Conservation (phyloP, 73 alveolate genomes). For the Tetrahymena thermophila region DNA sequence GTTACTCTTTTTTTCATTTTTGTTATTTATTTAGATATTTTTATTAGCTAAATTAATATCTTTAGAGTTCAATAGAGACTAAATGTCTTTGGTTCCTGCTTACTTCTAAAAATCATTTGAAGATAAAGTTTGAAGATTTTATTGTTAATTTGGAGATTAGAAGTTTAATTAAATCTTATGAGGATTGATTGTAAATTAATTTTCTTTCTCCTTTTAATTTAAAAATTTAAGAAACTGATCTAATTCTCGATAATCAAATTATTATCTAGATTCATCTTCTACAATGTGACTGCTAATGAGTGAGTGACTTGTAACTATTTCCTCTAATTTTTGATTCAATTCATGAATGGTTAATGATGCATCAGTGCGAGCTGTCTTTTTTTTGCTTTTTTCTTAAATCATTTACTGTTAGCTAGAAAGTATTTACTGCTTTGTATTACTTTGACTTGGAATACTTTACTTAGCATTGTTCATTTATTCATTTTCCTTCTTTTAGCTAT, state of each 20-base stretch:
- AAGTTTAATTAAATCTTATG: not conserved
- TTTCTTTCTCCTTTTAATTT: not conserved
- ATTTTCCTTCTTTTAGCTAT: not conserved
- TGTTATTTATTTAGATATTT: not conserved
- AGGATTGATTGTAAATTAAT: not conserved
- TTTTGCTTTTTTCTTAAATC: not conserved
- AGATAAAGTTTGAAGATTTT: not conserved
- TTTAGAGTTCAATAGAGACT: not conserved
- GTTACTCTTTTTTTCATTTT: not conserved
- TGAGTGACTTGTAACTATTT: not conserved
- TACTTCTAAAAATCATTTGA: not conserved
- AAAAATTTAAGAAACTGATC: not conserved
- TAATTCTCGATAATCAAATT: not conserved
- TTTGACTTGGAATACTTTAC: not conserved
- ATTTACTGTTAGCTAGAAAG: not conserved
- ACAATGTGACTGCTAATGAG: not conserved
- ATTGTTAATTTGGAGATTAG: not conserved
- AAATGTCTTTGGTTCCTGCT: not conserved
- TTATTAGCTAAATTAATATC: not conserved
- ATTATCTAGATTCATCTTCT: not conserved
- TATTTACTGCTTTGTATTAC: not conserved
- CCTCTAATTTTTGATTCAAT: not conserved
- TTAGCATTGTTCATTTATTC: not conserved
- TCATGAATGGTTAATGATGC: not conserved
- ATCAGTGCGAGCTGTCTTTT: not conserved